phyloP scores from a whole-genome alignment of 768 basidiomycete genomes.

The Termitomyces titanicus region DNA sequence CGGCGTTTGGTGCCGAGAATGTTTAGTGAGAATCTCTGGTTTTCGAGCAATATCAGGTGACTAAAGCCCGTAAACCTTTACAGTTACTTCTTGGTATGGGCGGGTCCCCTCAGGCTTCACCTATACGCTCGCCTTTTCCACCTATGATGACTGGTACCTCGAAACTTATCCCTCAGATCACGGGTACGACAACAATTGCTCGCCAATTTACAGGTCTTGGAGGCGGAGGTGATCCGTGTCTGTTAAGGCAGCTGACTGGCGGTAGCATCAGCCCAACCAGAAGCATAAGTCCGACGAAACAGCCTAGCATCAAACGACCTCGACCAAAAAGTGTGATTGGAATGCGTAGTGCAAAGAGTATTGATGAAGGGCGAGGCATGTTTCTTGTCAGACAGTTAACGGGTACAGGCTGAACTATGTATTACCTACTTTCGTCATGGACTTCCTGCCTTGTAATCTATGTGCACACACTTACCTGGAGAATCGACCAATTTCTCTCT shows the following conservation, averaged over 20 bases:
- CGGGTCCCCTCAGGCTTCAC: slow-evolving; percentile 49
- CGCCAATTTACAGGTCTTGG: slow-evolving; percentile 71
- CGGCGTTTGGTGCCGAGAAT: slow-evolving; percentile 82
- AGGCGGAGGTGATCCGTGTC: slow-evolving; percentile 32
- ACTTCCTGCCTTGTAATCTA: not conserved
- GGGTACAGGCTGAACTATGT: slow-evolving; percentile 32
- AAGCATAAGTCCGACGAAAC: slow-evolving; percentile 76
- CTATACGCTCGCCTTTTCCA: slow-evolving; percentile 43
- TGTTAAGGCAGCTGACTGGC: slow-evolving; percentile 61
- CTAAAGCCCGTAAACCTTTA: not conserved
- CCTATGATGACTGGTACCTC: slow-evolving; percentile 41
- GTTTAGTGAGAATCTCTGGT: slow-evolving; percentile 49
- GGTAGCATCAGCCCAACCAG: slow-evolving; percentile 65
- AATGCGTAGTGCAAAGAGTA: slow-evolving; percentile 55
- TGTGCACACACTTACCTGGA: slow-evolving; percentile 22
- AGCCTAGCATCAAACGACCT: slow-evolving; percentile 47
- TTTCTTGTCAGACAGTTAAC: slow-evolving; percentile 79
- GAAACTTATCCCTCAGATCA: slow-evolving; percentile 51
- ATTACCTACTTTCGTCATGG: not conserved
- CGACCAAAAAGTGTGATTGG: slow-evolving; percentile 80
- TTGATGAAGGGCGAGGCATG: slow-evolving; percentile 72
- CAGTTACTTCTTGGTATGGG: slow-evolving; percentile 56
- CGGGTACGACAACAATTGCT: slow-evolving; percentile 70
- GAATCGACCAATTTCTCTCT: too few relatives aligned
- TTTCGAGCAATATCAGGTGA: not conserved